Base-by-base conservation (phyloP, 148 eudicot genomes). In the Talinum fruticosum region DNA sequence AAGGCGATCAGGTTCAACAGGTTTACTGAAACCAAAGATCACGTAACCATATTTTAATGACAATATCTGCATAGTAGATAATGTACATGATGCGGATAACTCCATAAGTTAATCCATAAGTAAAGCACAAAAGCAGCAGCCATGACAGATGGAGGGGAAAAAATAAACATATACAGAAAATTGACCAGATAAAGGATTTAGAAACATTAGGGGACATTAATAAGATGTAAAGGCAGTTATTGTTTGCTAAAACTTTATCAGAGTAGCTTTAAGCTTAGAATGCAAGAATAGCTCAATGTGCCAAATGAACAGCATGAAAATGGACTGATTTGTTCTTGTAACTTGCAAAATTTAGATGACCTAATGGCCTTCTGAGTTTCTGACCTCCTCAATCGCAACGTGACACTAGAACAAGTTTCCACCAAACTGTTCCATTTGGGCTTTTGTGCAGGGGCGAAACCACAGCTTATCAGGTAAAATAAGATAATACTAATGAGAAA, bases 1-100 rank as follows among this genome's bases (percentile, higher is more conserved):
- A 12, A 96, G 94, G 75, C 85, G 84, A 84, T 96, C 97, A 77
- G 99, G 97, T 80, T 96, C 97, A 67, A 96, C 84, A 41, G 97
- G 93, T 84, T 96, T 96, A 81, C 99, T 95, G 92, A 80, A 87
- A 88, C 76, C 66, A 66, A 79, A 76, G 75, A 72, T 85, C 4
- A 81, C 16, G 69, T 45, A 73, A 74, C 66, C n/a, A 72, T 32
- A 16, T 13, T 19, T 28, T 19, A 38, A 28, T 29, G n/a, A 65
- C 1, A 44, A 21, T 32, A 15, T 18, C 51, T 65, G 35, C 57
- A 75, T 15, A 23, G 49, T 68, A 24, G n/a, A n/a, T 47, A 34
- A n/a, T 16, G 35, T 45, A 44, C 73, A n/a, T 71, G 49, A 44
- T 62, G 71, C 23, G 51, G 38, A 30, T 18, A 41, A 65, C 26